phyloP scores from a whole-genome alignment of 768 basidiomycete genomes.

The Lactarius vividus region DNA sequence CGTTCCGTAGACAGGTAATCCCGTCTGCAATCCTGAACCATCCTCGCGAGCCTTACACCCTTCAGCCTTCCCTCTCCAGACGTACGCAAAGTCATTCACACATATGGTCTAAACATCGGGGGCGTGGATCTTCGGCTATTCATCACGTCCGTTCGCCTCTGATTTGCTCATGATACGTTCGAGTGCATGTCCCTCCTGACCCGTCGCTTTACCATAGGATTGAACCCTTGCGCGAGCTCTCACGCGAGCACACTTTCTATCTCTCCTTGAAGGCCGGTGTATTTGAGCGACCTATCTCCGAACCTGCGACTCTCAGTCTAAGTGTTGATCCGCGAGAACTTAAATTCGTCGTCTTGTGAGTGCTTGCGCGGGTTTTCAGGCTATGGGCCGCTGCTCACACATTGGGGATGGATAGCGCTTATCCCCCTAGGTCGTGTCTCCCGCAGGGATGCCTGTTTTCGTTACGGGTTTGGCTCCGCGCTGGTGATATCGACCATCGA shows the following conservation, averaged over 20 bases:
- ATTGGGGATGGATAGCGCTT: slow-evolving; percentile 40
- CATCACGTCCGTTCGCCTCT: slow-evolving; percentile 23
- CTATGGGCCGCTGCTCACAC: background rate
- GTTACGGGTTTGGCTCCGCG: slow-evolving; percentile 63
- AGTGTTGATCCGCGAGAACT: slow-evolving; percentile 52
- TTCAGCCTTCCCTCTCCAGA: slow-evolving; percentile 4
- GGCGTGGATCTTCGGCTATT: slow-evolving; percentile 17
- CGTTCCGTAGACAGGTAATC: slow-evolving; percentile 4
- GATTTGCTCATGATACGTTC: background rate
- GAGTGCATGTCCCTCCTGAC: background rate
- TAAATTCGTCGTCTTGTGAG: slow-evolving; percentile 63
- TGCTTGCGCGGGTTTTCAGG: slow-evolving; percentile 15
- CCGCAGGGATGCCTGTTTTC: slow-evolving; percentile 55
- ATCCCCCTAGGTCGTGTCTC: slow-evolving; percentile 56
- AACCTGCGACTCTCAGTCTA: slow-evolving; percentile 46
- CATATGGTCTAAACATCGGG: slow-evolving; percentile 11
- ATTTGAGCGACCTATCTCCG: slow-evolving; percentile 52
- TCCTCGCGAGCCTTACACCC: background rate
- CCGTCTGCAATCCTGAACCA: background rate
- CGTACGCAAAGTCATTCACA: slow-evolving; percentile 19
- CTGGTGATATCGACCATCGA: slow-evolving; percentile 56
- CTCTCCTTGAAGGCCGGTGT: slow-evolving; percentile 54
- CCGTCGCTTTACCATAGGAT: slow-evolving; percentile 11
- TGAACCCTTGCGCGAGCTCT: slow-evolving; percentile 27
- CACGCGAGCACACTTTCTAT: slow-evolving; percentile 46